phyloP scores from a whole-genome alignment of 2,329 filamentous ascomycete species.

The Penicillium freii region DNA sequence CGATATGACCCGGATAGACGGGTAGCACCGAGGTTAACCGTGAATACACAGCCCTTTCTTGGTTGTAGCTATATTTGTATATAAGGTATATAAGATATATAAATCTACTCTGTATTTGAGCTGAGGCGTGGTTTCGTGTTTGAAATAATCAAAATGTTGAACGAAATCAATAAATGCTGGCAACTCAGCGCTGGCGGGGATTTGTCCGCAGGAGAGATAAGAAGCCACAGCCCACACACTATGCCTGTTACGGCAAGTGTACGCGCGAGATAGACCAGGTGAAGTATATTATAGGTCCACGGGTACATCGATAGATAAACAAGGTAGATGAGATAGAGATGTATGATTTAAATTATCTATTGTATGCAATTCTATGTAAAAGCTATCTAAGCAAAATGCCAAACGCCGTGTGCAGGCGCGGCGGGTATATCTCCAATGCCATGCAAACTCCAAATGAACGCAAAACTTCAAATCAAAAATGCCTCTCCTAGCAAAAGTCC shows the following conservation, averaged over 20 bases:
- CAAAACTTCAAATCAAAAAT: background rate
- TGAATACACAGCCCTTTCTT: background rate
- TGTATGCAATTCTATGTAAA: background rate
- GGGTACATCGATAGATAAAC: background rate
- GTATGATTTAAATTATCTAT: background rate
- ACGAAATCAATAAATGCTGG: too few relatives aligned
- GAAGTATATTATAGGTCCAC: background rate
- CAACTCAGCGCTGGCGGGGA: background rate
- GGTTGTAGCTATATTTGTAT: background rate
- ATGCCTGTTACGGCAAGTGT: background rate
- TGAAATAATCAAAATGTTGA: background rate
- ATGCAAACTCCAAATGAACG: background rate
- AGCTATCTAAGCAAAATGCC: background rate
- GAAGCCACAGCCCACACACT: background rate
- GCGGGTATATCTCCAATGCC: conserved; percentile 11
- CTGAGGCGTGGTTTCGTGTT: background rate
- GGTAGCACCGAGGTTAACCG: conserved; percentile 6
- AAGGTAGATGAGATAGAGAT: background rate
- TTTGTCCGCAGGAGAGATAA: background rate
- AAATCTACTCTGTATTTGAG: background rate
- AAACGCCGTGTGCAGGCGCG: conserved; percentile 2
- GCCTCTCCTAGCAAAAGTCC: too few relatives aligned
- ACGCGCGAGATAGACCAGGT: background rate
- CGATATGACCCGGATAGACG: conserved; percentile 12
- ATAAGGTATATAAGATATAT: background rate